These are phyloP conservation scores for Naganishia vaughanmartiniae DNA, from an alignment of 768 basidiomycete species.

Conservation along the genomic window DNA sequence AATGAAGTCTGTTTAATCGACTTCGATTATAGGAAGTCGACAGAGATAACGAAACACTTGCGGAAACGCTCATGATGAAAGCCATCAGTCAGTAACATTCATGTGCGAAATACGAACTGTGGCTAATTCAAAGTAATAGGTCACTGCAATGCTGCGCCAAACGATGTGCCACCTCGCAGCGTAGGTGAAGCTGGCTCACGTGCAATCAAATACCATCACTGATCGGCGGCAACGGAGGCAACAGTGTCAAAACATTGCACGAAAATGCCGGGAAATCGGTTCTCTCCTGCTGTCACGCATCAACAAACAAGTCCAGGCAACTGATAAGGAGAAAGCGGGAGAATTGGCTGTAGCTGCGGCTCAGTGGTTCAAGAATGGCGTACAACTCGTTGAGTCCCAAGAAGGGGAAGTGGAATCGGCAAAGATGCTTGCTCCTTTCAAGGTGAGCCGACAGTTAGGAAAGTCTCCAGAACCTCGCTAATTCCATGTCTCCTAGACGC, in stretches of 20 bases:
- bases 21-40: neutral
- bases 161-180: conserved; percentile 1
- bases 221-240: too few species aligned
- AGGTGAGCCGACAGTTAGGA: neutral
- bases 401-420: neutral
- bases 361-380: conserved; percentile 11
- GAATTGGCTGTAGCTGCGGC: conserved; percentile 11
- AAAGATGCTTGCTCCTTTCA: conserved; percentile 7
- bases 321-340: neutral
- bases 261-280: conserved; percentile 12
- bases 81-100: neutral
- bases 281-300: neutral
- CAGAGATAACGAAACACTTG: conserved; percentile 13
- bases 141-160: neutral
- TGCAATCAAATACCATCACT: neutral
- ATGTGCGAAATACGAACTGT: neutral
- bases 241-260: neutral
- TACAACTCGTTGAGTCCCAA: conserved; percentile 4
- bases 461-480: neutral
- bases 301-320: neutral
- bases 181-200: neutral
- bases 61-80: neutral
- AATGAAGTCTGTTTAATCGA: neutral
- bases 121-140: neutral
- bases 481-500: neutral